These are phyloP conservation scores for Nakazawaea populi DNA, from an alignment of 805 yeast genomes.

Conservation along the genomic window DNA sequence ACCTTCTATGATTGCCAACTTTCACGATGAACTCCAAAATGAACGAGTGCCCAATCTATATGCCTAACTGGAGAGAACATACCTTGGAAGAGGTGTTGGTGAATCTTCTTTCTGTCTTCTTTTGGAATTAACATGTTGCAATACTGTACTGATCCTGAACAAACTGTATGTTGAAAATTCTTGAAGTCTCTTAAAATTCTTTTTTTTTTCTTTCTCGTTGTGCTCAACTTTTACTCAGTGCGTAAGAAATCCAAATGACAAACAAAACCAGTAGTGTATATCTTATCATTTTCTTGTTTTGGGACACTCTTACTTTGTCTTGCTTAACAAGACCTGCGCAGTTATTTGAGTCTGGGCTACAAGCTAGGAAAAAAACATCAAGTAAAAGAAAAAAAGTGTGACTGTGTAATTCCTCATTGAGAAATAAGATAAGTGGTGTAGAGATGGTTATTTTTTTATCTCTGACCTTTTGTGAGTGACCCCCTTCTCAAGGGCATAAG, in stretches of 20 bases:
- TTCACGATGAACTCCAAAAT: too few species aligned
- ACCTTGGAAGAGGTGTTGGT: conserved; percentile 98
- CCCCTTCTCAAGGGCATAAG: too few species aligned
- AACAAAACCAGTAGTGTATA: too few species aligned
- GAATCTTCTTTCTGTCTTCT: conserved; percentile 99
- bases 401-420: neutral
- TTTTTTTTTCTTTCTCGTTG: neutral
- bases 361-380: neutral
- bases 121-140: conserved; percentile 96
- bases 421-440: neutral
- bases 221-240: neutral
- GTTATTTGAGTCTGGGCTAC: neutral
- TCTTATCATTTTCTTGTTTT: too few species aligned
- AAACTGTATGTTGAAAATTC: neutral
- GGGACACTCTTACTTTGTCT: too few species aligned
- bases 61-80: conserved; percentile 32
- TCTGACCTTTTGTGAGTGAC: neutral
- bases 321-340: too few species aligned
- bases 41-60: too few species aligned
- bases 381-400: neutral
- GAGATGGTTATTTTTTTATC: neutral
- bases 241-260: too few species aligned
- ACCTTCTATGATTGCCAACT: too few species aligned
- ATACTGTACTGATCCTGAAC: conserved; percentile 8
- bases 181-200: neutral